Percentiles rank a stretch among this genome's conserved stretches.
These are phyloP conservation scores for Przewalskia tangutica DNA, from an alignment of 257 asterid species.

Conservation along the genomic window DNA sequence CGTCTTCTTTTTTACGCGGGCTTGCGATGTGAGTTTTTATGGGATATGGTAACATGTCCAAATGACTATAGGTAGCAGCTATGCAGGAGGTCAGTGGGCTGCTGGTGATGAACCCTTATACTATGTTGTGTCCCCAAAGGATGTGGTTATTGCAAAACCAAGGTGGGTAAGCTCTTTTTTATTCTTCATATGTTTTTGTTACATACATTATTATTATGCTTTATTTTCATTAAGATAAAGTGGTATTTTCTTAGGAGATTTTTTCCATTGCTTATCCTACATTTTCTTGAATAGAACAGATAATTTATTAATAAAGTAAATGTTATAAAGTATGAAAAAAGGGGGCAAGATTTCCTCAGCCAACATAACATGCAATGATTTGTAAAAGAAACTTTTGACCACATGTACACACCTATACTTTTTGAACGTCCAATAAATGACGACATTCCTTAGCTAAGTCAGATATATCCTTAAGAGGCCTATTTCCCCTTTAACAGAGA, in stretches of 20 bases:
- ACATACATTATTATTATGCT: not conserved
- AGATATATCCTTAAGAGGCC: not conserved
- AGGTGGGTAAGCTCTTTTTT: slow-evolving; percentile 46
- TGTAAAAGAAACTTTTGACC: not conserved
- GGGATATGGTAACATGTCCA: not conserved
- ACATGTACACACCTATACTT: not conserved
- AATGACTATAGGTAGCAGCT: slow-evolving; percentile 76
- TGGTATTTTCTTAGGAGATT: not conserved
- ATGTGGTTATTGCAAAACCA: slow-evolving; percentile 96
- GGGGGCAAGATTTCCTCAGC: not conserved
- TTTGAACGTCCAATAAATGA: not conserved
- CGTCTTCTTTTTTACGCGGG: not conserved
- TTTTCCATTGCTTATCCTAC: not conserved
- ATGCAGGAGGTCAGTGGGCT: slow-evolving; percentile 99
- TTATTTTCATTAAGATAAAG: not conserved
- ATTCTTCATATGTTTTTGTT: not conserved
- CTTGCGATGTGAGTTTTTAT: not conserved
- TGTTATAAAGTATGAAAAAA: not conserved
- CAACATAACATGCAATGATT: not conserved
- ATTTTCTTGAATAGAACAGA: not conserved
- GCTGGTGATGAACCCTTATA: slow-evolving; percentile 97
- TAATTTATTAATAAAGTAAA: not conserved
- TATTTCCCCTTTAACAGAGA: not conserved
- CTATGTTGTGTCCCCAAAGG: slow-evolving; percentile 96
- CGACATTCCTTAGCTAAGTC: not conserved